A percentile compares a stretch with the other conserved stretches of the same genome.
Conservation (phyloP, 345 rosid species). For the Salix caprea region DNA sequence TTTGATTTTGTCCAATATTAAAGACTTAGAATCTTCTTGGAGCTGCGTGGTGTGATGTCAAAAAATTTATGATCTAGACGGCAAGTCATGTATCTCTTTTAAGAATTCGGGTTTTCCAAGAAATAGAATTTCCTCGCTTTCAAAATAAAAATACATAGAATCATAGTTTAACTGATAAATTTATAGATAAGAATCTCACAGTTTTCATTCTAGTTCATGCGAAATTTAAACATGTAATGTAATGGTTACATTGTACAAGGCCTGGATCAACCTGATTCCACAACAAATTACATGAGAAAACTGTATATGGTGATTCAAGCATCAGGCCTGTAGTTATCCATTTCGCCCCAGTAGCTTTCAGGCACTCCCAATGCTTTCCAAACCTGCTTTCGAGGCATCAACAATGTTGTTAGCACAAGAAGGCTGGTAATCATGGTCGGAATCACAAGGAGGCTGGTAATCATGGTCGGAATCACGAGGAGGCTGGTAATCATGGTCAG, state of each 20-base stretch:
- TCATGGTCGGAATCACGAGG: constrained; percentile 2
- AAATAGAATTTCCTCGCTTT: no score
- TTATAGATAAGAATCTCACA: no score
- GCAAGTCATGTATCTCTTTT: no score
- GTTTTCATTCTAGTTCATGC: background rate
- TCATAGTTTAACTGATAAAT: background rate
- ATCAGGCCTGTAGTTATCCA: constrained; percentile 1
- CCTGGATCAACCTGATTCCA: background rate
- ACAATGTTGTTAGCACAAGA: constrained; percentile 11
- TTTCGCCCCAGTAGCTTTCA: background rate
- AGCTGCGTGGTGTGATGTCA: no score
- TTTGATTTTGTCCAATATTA: no score
- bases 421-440: constrained; percentile 11
- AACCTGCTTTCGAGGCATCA: constrained; percentile 17
- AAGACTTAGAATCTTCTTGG: background rate
- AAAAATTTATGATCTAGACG: no score
- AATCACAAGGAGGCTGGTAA: constrained; percentile 16
- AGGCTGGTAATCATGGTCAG: no score
- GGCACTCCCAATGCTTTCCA: constrained; percentile 11
- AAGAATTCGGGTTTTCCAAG: no score
- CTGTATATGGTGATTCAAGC: background rate
- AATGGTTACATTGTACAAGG: background rate
- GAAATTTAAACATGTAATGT: background rate
- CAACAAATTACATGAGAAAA: background rate
- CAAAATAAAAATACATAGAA: no score